These are phyloP conservation scores for Ganoderma lucidum DNA, from an alignment of 1,284 basidiomycete genomes.

Conservation along the genomic window DNA sequence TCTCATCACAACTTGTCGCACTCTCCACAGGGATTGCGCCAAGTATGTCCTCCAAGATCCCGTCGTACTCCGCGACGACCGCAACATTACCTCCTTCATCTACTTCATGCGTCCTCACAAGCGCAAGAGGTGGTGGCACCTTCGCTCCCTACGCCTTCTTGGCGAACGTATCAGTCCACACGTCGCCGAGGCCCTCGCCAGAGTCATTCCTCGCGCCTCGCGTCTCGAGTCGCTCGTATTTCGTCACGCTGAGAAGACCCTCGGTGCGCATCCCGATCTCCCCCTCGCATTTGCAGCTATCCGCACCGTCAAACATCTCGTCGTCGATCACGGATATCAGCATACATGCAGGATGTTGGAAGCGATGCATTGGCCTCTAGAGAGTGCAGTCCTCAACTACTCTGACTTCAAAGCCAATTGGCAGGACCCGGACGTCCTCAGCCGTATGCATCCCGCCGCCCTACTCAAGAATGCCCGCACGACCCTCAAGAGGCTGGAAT, in stretches of 20 bases:
- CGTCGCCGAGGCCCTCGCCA: conserved; percentile 12
- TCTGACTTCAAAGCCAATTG: not conserved
- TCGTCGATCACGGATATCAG: conserved; percentile 14
- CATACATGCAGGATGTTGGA: conserved; percentile 21
- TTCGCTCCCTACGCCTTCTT: conserved; percentile 10
- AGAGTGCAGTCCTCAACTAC: conserved; percentile 4
- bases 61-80: not conserved
- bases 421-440: conserved; percentile 11
- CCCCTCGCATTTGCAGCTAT: conserved; percentile 17
- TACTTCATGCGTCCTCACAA: conserved; percentile 17
- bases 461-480: conserved; percentile 16
- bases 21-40: conserved; percentile 13
- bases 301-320: conserved; percentile 17
- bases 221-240: conserved; percentile 16
- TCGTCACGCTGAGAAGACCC: conserved; percentile 9
- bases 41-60: conserved; percentile 9
- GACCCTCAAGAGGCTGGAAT: conserved; percentile 14
- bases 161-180: not conserved
- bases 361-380: conserved; percentile 22
- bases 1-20: conserved; percentile 8
- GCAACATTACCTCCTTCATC: conserved; percentile 14
- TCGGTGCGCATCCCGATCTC: conserved; percentile 17
- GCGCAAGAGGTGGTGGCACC: conserved; percentile 20
- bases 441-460: conserved; percentile 19
- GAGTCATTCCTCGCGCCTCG: conserved; percentile 15